Evolutionary conservation across 805 yeast species (phyloP), one percentile per base, ranked within the genome.

Genomic region (Wickerhamiella azyma): DNA sequence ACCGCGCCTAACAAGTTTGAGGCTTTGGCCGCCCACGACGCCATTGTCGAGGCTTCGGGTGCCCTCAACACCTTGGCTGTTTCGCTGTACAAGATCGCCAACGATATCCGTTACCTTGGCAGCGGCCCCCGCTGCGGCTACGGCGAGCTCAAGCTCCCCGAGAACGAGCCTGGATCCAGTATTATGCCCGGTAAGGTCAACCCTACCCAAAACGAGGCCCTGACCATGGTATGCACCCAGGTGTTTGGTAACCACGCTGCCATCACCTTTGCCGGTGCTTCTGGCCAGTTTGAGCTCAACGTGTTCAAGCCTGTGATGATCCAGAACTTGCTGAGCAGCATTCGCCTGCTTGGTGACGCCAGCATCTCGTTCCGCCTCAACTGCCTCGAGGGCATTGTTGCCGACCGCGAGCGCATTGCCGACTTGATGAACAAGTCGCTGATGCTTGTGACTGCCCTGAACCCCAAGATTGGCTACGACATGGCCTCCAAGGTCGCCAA

Each of bases 151-250:
- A 63, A 85, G 24, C 72, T 92, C 57, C 98, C 98, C 53, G 97
- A 89, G 72, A 92, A 92, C 68, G 98, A 92, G 72, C 98, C 98
- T 48, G 98, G 98, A 62, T 85, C 96, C 50, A 86, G 96, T 26
- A 92, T 92, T 67, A 92, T 92, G 98, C 98, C 98, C 45, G 98
- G 98, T 64, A 92, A 92, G 72, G 96, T 92, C 53, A 92, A 92
- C 76, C 98, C 98, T 55, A 92, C 98, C 48, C 98, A 92, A 73
- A 88, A 88, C 67, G 98, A 92, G 75, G 98, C 98, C 46, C 71
- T 92, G 65, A 92, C 97, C 53, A 94, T 92, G 94, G 96, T 89
- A 51, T 86, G 95, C 64, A 77, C 92, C 53, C 98, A 92, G 74
- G 96, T 92, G 24, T 85, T 92, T 64, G 98, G 98, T 66, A 92